Base-by-base conservation (phyloP, 78 protist genomes). In the Trichosphaerium sp. region DNA sequence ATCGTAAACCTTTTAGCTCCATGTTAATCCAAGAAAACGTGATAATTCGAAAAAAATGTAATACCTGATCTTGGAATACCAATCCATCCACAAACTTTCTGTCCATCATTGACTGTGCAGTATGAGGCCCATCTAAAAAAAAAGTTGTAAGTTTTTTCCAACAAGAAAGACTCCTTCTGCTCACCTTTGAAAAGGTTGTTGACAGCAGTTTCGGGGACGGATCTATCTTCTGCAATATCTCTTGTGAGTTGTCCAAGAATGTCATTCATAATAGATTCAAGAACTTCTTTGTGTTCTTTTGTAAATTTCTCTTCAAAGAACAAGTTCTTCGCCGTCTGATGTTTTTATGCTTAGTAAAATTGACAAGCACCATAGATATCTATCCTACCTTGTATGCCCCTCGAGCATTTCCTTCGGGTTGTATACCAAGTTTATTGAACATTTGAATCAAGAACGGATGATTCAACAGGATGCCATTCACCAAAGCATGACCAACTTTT, bases 71-170 rank as follows among this genome's bases (percentile, higher is more conserved):
- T 55, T 55, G 7, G 34, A 37, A 12, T 11, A 37, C 34, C 34
- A 11, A 12, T 55, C 11, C 41, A n/a, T 44, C 31, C 4, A 73
- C 7, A 58, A 73, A 73, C 26, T 73, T 73, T n/a, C 41, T 43
- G 1, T 25, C 42, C 4, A 61, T 23, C 31, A 72, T 54, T 7
- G 29, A 55, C 10, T 40, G 48, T 0, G 70, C 21, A 29, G 54
- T 25, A 31, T 57, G 65, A 66, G 79, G 79, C 35, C 79, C 79
- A 73, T 43, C 26, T 18, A 48, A 63, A 60, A 72, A 60, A 14
- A 42, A 37, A 23, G n/a, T n/a, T n/a, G n/a, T n/a, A n/a, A n/a
- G n/a, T n/a, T n/a, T n/a, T n/a, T n/a, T n/a, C n/a, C n/a, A n/a
- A n/a, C n/a, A n/a, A n/a, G n/a, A n/a, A n/a, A n/a, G n/a, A n/a